Base-by-base conservation (phyloP, 306 rosid genomes). In the Sindora glabra region DNA sequence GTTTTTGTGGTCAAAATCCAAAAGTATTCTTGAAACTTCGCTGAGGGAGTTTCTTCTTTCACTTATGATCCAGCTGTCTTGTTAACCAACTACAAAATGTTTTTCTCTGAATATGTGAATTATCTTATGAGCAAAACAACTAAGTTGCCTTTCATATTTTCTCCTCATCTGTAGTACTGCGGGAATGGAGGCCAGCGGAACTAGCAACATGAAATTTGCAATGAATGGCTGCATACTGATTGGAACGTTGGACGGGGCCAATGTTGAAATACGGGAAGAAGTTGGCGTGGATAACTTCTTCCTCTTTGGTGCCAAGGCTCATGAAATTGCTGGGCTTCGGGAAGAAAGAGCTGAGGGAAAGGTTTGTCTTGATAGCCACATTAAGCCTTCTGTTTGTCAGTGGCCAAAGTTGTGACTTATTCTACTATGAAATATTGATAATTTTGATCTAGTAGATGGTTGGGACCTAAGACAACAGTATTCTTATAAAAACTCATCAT, bases 121-220 rank as follows among this genome's bases (percentile, higher is more conserved):
- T 39, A 40, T 37, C 27, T n/a, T 55, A 47, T 5, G n/a, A 1
- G 3, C n/a, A 34, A 1, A 9, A 34, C 11, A 9, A 7, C 12
- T 34, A 10, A n/a, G n/a, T 34, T 6, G 11, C 12, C 10, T 9
- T 49, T 25, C 2, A 8, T 23, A 15, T 29, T 17, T 36, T 60
- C 32, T 32, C 38, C 47, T 34, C 11, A 4, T 27, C 37, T 57
- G 62, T 50, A 94, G 99, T 75, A 94, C 99, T 65, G 99, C 99
- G 41, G 99, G 99, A 49, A 94, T 94, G 99, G 99, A 94, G 65
- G 99, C 99, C 74, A 89, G 99, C 77, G 99, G 99, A 77, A 94
- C 99, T 26, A 89, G 99, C 80, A 94, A 89, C 84, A 94, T 94
- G 99, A 94, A 94, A 76, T 94, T 94, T 73, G 85, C 95, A 24